These are phyloP conservation scores for Geranium brycei DNA, from an alignment of 345 rosid genomes.

Conservation along the genomic window DNA sequence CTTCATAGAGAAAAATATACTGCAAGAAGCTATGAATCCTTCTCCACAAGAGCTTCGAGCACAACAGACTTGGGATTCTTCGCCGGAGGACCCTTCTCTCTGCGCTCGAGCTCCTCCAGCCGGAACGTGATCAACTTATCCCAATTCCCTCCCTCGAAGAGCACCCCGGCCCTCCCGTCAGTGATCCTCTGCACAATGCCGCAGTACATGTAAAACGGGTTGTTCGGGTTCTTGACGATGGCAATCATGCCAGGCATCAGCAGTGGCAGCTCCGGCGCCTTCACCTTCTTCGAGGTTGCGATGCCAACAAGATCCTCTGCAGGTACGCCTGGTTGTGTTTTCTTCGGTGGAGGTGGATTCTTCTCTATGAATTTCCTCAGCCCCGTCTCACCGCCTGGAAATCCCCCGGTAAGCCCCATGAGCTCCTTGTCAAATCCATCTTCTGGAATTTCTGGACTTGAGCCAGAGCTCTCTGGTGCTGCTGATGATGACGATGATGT, in stretches of 20 bases:
- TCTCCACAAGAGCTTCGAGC: slow-evolving; percentile 41
- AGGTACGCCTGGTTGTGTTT: not conserved
- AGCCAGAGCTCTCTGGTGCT: not conserved
- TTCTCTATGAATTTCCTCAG: slow-evolving; percentile 48
- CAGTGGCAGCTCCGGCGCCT: slow-evolving; percentile 59
- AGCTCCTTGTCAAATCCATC: slow-evolving; percentile 62
- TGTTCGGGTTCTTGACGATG: slow-evolving; percentile 62
- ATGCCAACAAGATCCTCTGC: slow-evolving; percentile 8
- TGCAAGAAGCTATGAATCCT: slow-evolving; percentile 13
- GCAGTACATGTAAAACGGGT: slow-evolving; percentile 71
- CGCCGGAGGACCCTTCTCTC: slow-evolving; percentile 77
- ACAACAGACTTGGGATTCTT: slow-evolving; percentile 66
- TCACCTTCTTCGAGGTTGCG: slow-evolving; percentile 38
- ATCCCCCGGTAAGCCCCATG: slow-evolving; percentile 88
- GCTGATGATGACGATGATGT: slow-evolving; percentile 8
- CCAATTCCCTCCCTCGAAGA: slow-evolving; percentile 86
- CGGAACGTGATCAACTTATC: slow-evolving; percentile 64
- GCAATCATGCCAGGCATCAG: slow-evolving; percentile 91
- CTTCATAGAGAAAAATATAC: not conserved
- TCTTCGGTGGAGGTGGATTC: slow-evolving; percentile 54
- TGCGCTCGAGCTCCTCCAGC: slow-evolving; percentile 68
- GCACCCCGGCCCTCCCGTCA: slow-evolving; percentile 80
- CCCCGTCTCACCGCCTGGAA: slow-evolving; percentile 82
- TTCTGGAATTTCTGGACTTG: slow-evolving; percentile 27
- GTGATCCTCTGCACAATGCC: slow-evolving; percentile 89